Base-by-base conservation (phyloP, 345 rosid genomes). In the Eucalyptus camaldulensis region DNA sequence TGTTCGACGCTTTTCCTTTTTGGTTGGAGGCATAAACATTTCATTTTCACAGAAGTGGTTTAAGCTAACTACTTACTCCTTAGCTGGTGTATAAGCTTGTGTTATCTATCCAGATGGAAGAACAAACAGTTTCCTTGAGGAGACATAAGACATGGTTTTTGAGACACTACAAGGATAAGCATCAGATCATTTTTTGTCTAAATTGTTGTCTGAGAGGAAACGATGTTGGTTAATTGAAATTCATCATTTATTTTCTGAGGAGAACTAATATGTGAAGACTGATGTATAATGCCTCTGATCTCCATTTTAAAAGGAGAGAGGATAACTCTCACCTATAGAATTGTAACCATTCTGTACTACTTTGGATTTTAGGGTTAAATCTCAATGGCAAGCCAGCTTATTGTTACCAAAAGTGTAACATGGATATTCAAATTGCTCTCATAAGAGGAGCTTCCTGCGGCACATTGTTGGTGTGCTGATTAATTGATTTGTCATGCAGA, bases 401-500 rank as follows among this genome's bases (percentile, higher is more conserved):
- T 69, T 69, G 25, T 69, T 33, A 33, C 44, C 44, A 33, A 69
- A 33, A 69, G 43, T 69, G 24, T 33, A 31, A 69, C 44, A 3
- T 69, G 44, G 80, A 69, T 17, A 69, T 69, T 69, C 80, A 33
- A 69, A 69, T 33, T 69, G 80, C 80, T 69, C 80, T 33, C 24
- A 69, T 31, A 33, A 69, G 24, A 33, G 44, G 24, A 69, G 80
- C 43, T 69, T 69, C 40, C 43, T 69, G 80, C 4, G 2, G 43
- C 43, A 31, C 5, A 62, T 60, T 13, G 69, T 27, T 60, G 37
- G 25, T 40, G 47, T 33, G 83, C 83, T 76, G 83, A 76, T 76
- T 37, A 19, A 76, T 37, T 76, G 83, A 37, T 76, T 76, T 76
- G 83, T 76, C 83, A 21, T 89, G 88, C 91, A 98, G 99, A 95